Conservation (phyloP, 331 rosid genomes). For the Pyracantha coccinea region DNA sequence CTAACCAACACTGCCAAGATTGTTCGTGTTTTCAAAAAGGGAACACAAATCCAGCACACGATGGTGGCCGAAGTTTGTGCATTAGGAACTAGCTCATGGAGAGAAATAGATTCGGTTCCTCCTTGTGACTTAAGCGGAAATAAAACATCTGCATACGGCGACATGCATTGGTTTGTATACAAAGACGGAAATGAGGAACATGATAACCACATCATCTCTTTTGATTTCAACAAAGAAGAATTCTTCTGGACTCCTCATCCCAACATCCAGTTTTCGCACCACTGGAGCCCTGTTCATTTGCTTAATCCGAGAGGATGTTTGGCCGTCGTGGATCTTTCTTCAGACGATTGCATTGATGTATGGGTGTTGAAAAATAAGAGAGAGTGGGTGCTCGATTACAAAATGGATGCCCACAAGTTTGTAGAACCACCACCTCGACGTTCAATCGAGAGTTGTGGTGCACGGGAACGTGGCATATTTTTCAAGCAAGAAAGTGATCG, state of each 20-base stretch:
- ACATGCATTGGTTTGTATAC: not conserved
- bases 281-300: not conserved
- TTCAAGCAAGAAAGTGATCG: not conserved
- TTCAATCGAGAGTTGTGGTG: not conserved
- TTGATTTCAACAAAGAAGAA: not conserved
- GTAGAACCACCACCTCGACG: not conserved
- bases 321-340: not conserved
- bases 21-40: not conserved
- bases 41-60: not conserved
- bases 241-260: not conserved
- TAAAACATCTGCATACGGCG: not conserved
- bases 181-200: not conserved
- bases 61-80: not conserved
- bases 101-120: not conserved
- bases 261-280: not conserved
- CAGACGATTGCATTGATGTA: not conserved
- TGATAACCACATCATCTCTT: not conserved
- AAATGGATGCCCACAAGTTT: not conserved
- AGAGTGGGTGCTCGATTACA: not conserved
- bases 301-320: not conserved
- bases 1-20: not conserved
- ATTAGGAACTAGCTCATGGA: not conserved
- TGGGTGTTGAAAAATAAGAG: not conserved
- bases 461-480: not conserved
- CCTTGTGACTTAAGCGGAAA: not conserved